A percentile compares a stretch with the other conserved stretches of the same genome.
These are phyloP conservation scores for Penicillium cosmopolitanum DNA, from an alignment of 495 filamentous ascomycete genomes.

Conservation along the genomic window DNA sequence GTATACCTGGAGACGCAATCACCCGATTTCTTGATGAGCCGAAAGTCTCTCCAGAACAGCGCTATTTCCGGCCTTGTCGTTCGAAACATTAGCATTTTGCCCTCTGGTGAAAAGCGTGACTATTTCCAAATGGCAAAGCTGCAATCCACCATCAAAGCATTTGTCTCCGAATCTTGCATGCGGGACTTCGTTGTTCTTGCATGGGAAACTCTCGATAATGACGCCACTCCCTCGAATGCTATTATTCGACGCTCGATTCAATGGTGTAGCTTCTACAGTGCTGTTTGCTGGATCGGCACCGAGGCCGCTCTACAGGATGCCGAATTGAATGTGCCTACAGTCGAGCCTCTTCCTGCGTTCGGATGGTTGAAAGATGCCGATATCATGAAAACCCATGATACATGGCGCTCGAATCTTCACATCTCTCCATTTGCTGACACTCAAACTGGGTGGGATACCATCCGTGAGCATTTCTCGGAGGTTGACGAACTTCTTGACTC, in stretches of 20 bases:
- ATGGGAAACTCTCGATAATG: conserved; percentile 61
- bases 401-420: conserved; percentile 49
- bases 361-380: conserved; percentile 59
- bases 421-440: conserved; percentile 26
- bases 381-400: conserved; percentile 55
- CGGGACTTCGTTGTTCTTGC: conserved; percentile 49
- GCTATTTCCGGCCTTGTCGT: conserved; percentile 51
- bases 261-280: conserved; percentile 62
- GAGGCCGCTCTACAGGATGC: conserved; percentile 47
- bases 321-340: conserved; percentile 34
- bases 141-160: conserved; percentile 53
- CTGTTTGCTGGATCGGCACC: conserved; percentile 53
- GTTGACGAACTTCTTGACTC: conserved; percentile 34
- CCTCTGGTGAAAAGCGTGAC: conserved; percentile 50
- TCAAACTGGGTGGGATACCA: conserved; percentile 31
- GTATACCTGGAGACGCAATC: conserved; percentile 55
- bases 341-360: conserved; percentile 56
- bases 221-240: conserved; percentile 49
- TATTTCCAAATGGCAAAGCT: conserved; percentile 51
- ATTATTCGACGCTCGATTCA: conserved; percentile 55
- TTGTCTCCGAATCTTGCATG: conserved; percentile 56
- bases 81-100: conserved; percentile 53
- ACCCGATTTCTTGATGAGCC: conserved; percentile 51
- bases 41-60: conserved; percentile 37
- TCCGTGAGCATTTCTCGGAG: conserved; percentile 33